Base-by-base conservation (phyloP, 805 yeast species). In the Yamadazyma kitorensis region DNA sequence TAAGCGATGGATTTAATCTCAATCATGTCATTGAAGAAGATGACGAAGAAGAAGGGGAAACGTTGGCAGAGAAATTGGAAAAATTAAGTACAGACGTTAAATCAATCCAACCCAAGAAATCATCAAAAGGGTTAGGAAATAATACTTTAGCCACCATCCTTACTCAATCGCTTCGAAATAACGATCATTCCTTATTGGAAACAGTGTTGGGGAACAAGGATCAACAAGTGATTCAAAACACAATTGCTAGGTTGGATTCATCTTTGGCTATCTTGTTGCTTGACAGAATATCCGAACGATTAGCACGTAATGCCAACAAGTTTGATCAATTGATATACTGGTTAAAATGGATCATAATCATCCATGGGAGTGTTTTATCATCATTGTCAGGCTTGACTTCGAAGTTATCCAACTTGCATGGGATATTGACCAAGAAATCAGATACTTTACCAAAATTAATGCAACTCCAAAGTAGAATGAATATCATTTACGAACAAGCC, bases 131-230 rank as follows among this genome's bases (percentile, higher is more conserved):
- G 36, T 49, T 50, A 22, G 51, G 48, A 8, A 76, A 79, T 14
- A 95, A 93, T 33, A 55, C 68, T 10, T 74, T 89, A 40, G 78
- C 96, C 2, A 80, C 84, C 1, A 77, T 93, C n/a, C 68, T 93
- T 28, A 70, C 89, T 10, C 98, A 93, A 63, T 91, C 98, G 0
- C 70, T 93, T 42, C 80, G 78, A 49, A 80, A 94, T 14, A 86
- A 85, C 50, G 99, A 93, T 55, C 88, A 81, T 49, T 66, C 93
- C 7, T 67, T 93, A 37, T 69, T 93, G 42, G 98, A 93, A 57
- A 78, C 86, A 3, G 95, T 95, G 9, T 69, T 93, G 43, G 59
- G 60, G 39, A 74, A 74, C 46, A 64, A 68, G 30, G 80, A 76
- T 44, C 74, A 74, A 31, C 54, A 51, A 5, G 61, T 74, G 6